Base-by-base conservation (phyloP, 257 asterid genomes). In the Salvia hispanica region DNA sequence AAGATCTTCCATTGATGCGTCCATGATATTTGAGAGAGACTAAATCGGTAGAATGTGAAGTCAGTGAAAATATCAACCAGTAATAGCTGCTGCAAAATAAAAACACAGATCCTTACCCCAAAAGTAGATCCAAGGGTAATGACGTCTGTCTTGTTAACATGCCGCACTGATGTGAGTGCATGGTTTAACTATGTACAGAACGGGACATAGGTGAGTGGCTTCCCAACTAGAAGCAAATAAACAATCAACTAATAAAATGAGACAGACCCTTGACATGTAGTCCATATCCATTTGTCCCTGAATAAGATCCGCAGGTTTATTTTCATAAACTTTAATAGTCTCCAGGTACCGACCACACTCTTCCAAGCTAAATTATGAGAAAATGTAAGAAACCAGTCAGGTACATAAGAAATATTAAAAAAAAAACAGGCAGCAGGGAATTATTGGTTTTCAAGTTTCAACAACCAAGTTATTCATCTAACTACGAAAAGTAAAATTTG, bases 251-350 rank as follows among this genome's bases (percentile, higher is more conserved):
- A 21, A 68, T 64, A 71, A 48, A 15, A 65, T 7, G 37, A 72
- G 53, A 47, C 25, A 64, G 88, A 90, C 96, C 90, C 96, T 91
- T 36, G 99, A 94, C 56, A 72, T 75, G 78, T 88, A 91, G 77
- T 94, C 99, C 74, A 89, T 84, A 79, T 94, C 99, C 97, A 85
- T 87, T 72, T 91, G 97, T 53, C 99, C 97, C 81, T 86, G 99
- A 79, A 94, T 94, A 70, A 94, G 91, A 79, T 91, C 97, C 4
- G 99, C 96, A 12, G 99, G 85, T 67, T 94, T 94, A 67, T 91
- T 91, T 80, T 94, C 97, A 69, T 94, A 94, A 60, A 94, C 96
- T 81, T 94, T 94, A 53, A 91, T 80, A 7, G 99, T 94, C 82
- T 94, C 99, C 87, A 91, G 71, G 82, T 94, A 94, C 48, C 99